Base-by-base conservation (phyloP, 176 grass and related monocot genomes). In the Carex littledalei region DNA sequence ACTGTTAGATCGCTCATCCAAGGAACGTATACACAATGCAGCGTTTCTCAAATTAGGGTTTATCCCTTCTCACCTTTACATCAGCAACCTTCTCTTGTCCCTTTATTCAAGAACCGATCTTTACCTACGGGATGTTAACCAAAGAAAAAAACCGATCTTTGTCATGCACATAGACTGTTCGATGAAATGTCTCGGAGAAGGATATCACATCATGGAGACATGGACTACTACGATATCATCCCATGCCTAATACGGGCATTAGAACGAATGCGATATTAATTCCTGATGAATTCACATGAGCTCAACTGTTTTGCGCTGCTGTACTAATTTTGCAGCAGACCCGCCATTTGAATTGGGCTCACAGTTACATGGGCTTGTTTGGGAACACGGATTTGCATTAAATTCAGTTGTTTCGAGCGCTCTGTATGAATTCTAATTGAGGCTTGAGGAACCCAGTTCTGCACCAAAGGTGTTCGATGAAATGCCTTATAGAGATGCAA, bases 361-460 rank as follows among this genome's bases (percentile, higher is more conserved):
- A 58, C 92, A 97, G 81, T 82, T 94, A 78, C 91, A 93, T 67
- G 82, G 89, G 2, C 89, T 91, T 76, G 81, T 89, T 13, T 88
- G 64, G 86, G 88, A 70, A 47, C 87, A 86, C 55, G 91, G 91
- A 10, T 81, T 93, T 54, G 82, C 37, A 47, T 73, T 86, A 49
- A 94, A 94, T 84, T 61, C 85, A 22, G 69, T 94, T 70, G 77
- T 94, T 26, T 89, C 71, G 22, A 90, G 89, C 75, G 87, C 90
- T 60, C 73, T 98, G 64, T 84, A 87, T 16, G 56, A 76, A 58
- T 89, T 93, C 82, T 97, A 93, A 56, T 79, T 79, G 15, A 18
- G 71, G 35, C 31, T 63, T 12, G 18, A 59, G 24, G 52, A 57
- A 53, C 70, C 86, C 32, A 16, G 54, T 29, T 77, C 70, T 13